These are phyloP conservation scores for Micractinium conductrix DNA, from an alignment of 139 green algal species.

Conservation along the genomic window DNA sequence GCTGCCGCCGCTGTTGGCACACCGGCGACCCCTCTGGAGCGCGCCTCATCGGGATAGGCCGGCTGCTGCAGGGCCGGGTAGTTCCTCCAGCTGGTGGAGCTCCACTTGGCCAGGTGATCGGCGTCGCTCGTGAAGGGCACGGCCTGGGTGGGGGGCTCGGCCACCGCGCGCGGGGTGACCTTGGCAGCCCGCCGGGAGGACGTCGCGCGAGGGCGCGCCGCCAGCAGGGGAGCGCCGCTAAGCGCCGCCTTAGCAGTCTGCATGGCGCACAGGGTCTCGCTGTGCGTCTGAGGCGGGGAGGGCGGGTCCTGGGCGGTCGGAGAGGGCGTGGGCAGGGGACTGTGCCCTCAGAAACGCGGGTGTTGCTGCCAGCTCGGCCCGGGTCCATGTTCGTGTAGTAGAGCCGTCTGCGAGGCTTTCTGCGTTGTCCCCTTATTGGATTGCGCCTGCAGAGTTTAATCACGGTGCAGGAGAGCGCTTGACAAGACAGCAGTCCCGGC, in stretches of 20 bases:
- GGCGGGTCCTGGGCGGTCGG: no score
- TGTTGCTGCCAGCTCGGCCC: no score
- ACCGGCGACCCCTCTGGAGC: conserved; percentile 56
- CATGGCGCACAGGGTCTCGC: no score
- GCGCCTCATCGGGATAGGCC: conserved; percentile 68
- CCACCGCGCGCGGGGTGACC: conserved; percentile 39
- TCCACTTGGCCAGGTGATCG: conserved; percentile 59
- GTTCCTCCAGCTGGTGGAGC: conserved; percentile 63
- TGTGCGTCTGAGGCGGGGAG: no score
- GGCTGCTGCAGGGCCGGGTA: conserved; percentile 76
- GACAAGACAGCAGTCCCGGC: no score
- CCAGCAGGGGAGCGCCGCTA: neutral
- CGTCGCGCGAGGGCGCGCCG: neutral
- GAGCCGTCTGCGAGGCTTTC: no score
- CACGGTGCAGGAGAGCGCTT: no score
- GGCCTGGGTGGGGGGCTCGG: conserved; percentile 34
- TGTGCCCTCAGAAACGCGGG: no score
- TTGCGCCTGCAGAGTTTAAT: no score
- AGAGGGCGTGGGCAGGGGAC: no score
- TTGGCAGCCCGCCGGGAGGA: neutral
- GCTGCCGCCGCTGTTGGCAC: neutral
- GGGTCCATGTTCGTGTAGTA: no score
- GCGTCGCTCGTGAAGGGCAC: conserved; percentile 54
- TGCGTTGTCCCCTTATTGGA: no score
- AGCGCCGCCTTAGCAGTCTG: conserved; percentile 1